Evolutionary conservation across 129 eudicot species (phyloP).

Genomic region (Escallonia rubra): DNA sequence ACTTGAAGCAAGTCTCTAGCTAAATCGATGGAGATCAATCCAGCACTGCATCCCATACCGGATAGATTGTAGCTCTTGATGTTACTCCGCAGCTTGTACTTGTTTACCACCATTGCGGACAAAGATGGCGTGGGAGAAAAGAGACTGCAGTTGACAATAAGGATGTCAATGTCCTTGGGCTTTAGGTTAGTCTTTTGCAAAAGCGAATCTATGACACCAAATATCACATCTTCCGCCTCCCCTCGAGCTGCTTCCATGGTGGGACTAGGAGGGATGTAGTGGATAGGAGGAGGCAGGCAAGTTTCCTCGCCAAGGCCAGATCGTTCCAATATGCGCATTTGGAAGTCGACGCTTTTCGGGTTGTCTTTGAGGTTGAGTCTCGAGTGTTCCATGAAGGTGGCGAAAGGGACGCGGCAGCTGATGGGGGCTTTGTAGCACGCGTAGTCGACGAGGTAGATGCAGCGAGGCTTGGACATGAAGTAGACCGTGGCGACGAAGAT

Average conservation of each 20-base stretch:
- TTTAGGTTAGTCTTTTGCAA: slow-evolving; percentile 41
- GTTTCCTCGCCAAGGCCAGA: slow-evolving; percentile 78
- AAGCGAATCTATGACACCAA: slow-evolving; percentile 52
- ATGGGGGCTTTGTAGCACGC: slow-evolving; percentile 66
- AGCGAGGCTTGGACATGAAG: slow-evolving; percentile 45
- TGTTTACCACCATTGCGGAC: slow-evolving; percentile 54
- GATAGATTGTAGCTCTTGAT: slow-evolving; percentile 60
- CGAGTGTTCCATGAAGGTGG: slow-evolving; percentile 51
- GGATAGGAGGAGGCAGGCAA: slow-evolving; percentile 51
- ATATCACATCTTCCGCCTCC: slow-evolving; percentile 53
- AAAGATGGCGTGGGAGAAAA: slow-evolving; percentile 68
- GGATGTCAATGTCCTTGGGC: slow-evolving; percentile 60
- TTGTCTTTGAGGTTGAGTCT: slow-evolving; percentile 27
- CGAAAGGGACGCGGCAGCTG: slow-evolving; percentile 37
- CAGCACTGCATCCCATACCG: slow-evolving; percentile 85
- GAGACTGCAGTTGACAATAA: slow-evolving; percentile 65
- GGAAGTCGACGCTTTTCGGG: slow-evolving; percentile 54
- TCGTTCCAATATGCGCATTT: slow-evolving; percentile 51
- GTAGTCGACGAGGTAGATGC: slow-evolving; percentile 59
- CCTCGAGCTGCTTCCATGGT: slow-evolving; percentile 43
- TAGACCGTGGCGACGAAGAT: slow-evolving; percentile 28
- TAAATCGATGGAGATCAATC: slow-evolving; percentile 50
- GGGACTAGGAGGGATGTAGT: slow-evolving; percentile 46
- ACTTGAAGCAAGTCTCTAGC: slow-evolving; percentile 56
- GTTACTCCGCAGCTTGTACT: slow-evolving; percentile 54